A percentile compares a stretch with the other conserved stretches of the same genome.
Conservation (phyloP, 192 early-diverging fungal species). For the Polychytrium aggregatum region DNA sequence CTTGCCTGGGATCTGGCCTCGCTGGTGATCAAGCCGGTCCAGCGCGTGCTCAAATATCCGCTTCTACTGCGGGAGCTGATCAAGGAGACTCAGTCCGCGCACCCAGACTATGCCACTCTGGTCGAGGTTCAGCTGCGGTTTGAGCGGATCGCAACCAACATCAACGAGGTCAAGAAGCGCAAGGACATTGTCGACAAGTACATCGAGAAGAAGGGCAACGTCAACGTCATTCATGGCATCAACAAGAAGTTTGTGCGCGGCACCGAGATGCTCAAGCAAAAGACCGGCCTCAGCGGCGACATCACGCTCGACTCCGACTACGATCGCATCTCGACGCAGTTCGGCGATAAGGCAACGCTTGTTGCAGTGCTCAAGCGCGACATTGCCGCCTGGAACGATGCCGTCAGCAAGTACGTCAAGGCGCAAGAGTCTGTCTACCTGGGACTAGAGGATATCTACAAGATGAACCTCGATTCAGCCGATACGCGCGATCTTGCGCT, state of each 20-base stretch:
- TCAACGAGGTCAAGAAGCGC: conserved; percentile 77
- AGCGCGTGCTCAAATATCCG: conserved; percentile 95
- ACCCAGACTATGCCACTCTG: conserved; percentile 48
- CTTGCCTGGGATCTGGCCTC: conserved; percentile 85
- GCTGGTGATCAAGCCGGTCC: conserved; percentile 91
- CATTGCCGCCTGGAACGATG: too few species aligned
- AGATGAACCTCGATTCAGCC: not conserved
- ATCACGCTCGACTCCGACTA: conserved; percentile 8
- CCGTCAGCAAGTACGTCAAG: conserved; percentile 41
- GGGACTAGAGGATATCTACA: conserved; percentile 49
- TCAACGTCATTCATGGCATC: conserved; percentile 40
- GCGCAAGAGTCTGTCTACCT: conserved; percentile 34
- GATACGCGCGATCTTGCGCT: too few species aligned
- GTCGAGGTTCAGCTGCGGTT: conserved; percentile 34
- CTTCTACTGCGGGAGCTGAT: conserved; percentile 59
- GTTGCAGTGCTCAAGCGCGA: too few species aligned
- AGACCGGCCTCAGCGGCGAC: conserved; percentile 29
- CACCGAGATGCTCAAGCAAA: conserved; percentile 44
- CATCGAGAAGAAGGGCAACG: conserved; percentile 55
- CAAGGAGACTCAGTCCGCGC: conserved; percentile 38
- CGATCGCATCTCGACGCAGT: too few species aligned
- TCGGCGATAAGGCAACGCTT: too few species aligned
- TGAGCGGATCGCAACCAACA: conserved; percentile 60
- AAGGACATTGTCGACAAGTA: conserved; percentile 80
- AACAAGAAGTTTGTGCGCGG: conserved; percentile 12